A percentile compares a stretch with the other conserved stretches of the same genome.
phyloP scores from a whole-genome alignment of 805 yeast species.

The Spathaspora passalidarum region DNA sequence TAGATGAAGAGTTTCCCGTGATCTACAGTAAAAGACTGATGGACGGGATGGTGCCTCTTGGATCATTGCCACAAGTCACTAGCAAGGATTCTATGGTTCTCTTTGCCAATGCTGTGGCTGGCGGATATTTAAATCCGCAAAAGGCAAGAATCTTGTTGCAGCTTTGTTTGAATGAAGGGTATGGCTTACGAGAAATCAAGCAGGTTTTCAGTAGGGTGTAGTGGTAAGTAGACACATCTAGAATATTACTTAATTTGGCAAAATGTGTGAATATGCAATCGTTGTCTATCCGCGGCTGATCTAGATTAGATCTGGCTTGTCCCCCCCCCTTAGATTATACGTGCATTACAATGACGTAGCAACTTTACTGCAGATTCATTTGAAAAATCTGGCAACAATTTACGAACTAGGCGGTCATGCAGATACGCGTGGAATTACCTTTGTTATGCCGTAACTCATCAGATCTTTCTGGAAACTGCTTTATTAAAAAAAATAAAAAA shows the following conservation, averaged over 20 bases:
- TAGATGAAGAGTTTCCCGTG: conserved; percentile 45
- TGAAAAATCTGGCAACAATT: too few relatives aligned
- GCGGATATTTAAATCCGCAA: conserved; percentile 66
- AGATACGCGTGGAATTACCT: neutral
- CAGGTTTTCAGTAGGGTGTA: conserved; percentile 50
- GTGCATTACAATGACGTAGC: too few relatives aligned
- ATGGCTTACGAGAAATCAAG: conserved; percentile 38
- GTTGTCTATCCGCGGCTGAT: too few relatives aligned
- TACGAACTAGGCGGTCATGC: neutral
- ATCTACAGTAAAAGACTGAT: conserved; percentile 64
- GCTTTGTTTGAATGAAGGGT: conserved; percentile 46
- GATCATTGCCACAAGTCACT: conserved; percentile 34
- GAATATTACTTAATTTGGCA: neutral
- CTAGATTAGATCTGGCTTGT: too few relatives aligned
- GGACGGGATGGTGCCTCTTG: conserved; percentile 69
- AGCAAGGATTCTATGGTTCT: conserved; percentile 8
- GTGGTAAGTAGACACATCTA: too few relatives aligned
- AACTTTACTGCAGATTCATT: too few relatives aligned
- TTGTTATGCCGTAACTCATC: neutral
- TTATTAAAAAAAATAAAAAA: neutral
- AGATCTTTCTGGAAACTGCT: neutral
- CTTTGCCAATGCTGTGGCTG: conserved; percentile 48
- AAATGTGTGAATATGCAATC: neutral
- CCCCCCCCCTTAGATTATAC: too few relatives aligned
- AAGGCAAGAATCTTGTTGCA: conserved; percentile 59